Conservation (phyloP, 2,329 filamentous ascomycete species). For the Fusarium transvaalense region DNA sequence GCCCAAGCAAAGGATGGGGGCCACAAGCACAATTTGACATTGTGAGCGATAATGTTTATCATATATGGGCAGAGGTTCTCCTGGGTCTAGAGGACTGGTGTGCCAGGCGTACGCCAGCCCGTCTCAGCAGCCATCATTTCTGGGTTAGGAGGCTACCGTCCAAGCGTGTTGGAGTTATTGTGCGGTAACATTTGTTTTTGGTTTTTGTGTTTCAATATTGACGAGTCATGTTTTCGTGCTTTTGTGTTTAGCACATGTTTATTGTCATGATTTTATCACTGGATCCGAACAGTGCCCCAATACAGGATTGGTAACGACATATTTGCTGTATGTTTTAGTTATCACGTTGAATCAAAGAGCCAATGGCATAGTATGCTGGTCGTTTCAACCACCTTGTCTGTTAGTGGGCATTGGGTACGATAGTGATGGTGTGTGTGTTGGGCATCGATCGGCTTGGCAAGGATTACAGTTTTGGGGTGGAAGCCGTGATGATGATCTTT, state of each 20-base stretch:
- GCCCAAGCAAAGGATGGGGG: slow-evolving; percentile 27
- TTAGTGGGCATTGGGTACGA: slow-evolving; percentile 42
- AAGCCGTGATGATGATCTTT: slow-evolving; percentile 26
- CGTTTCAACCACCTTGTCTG: slow-evolving; percentile 15
- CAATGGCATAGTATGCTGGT: slow-evolving; percentile 6
- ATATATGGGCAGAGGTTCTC: slow-evolving; percentile 40
- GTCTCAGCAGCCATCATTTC: slow-evolving; percentile 39
- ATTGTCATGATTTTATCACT: slow-evolving; percentile 32
- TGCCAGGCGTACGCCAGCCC: slow-evolving; percentile 30
- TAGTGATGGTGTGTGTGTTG: slow-evolving; percentile 40
- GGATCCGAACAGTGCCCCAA: slow-evolving; percentile 27
- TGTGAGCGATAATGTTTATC: slow-evolving; percentile 51
- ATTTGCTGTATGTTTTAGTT: slow-evolving; percentile 25
- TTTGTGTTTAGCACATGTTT: slow-evolving; percentile 34
- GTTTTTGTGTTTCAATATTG: slow-evolving; percentile 21
- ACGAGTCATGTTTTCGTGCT: slow-evolving; percentile 31
- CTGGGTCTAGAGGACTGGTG: slow-evolving; percentile 24
- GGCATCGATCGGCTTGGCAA: slow-evolving; percentile 37
- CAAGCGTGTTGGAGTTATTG: slow-evolving; percentile 47
- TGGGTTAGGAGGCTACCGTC: slow-evolving; percentile 41
- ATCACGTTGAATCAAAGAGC: slow-evolving; percentile 27
- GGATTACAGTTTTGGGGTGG: slow-evolving; percentile 21
- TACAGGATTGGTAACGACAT: slow-evolving; percentile 28
- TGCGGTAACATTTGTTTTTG: slow-evolving; percentile 31
- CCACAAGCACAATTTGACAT: slow-evolving; percentile 41